Base-by-base conservation (phyloP, 1,139 yeast genomes). In the Hyphopichia wangnamkhiaoensis region DNA sequence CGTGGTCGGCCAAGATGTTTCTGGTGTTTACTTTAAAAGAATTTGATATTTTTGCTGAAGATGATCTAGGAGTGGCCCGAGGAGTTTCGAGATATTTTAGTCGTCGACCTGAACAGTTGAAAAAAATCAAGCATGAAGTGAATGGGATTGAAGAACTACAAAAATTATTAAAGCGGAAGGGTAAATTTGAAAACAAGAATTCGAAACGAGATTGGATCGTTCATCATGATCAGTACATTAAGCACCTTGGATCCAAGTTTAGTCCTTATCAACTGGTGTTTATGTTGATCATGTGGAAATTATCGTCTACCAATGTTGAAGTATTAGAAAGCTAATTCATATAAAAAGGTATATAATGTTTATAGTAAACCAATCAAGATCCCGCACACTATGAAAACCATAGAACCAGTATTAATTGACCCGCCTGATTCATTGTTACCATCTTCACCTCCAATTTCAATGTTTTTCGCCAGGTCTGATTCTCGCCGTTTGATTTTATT, bases 1-100 rank as follows among this genome's bases (percentile, higher is more conserved):
- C 80, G 1, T 90, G 98, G 98, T 81, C 91, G 8, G 94, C 95
- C 0, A 86, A 84, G 42, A 90, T 90, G 96, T 90, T 89, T 62
- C 64, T 85, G 14, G 58, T 84, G 16, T 88, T 89, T 54, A 84
- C 86, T 0, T 63, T 90, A 34, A 74, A 74, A 24, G 74, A 86
- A 43, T 56, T 77, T 56, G 83, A 90, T 55, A 79, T 87, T 0
- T 87, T 88, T 59, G 85, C 94, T 2, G 69, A 79, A 12, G 90
- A 83, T 26, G 97, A 91, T 61, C 65, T 90, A 39, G 97, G 96
- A 1, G 77, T 90, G 2, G 91, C 93, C 29, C 68, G 95, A 48
- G 97, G 97, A 0, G 77, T 83, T 44, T 76, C 89, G 0, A 61
- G 72, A 28, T 90, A 87, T 56, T 59, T 87, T 32, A 65, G 65